phyloP scores from a whole-genome alignment of 208 protist species.

The Leptomonas pyrrhocoris region DNA sequence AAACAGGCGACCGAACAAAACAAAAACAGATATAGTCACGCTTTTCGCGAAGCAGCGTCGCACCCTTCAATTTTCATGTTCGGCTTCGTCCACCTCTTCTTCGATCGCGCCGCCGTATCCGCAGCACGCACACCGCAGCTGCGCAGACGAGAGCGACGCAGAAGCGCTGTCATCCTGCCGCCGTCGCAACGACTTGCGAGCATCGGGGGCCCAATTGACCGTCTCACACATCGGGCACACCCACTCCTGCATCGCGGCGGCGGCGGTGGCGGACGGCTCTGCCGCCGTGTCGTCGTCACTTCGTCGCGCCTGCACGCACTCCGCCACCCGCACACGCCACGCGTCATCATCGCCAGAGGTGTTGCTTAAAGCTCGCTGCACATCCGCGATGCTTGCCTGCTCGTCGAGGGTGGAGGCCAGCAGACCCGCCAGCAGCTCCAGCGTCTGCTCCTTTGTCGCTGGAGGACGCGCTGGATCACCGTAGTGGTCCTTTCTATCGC shows the following conservation, averaged over 20 bases:
- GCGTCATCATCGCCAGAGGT: conserved; percentile 9
- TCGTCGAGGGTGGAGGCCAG: conserved; percentile 65
- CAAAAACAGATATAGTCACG: too few relatives aligned
- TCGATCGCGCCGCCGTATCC: neutral
- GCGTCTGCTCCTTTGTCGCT: conserved; percentile 20
- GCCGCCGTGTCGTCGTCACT: neutral
- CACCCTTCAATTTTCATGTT: neutral
- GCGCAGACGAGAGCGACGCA: neutral
- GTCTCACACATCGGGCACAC: conserved; percentile 55
- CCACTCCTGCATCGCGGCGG: conserved; percentile 28
- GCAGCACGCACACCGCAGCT: conserved; percentile 27
- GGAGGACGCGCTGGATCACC: neutral
- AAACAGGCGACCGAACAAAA: too few relatives aligned
- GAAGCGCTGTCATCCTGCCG: conserved; percentile 8
- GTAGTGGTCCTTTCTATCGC: neutral
- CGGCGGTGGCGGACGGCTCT: neutral
- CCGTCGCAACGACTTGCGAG: conserved; percentile 38
- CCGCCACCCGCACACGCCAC: conserved; percentile 46
- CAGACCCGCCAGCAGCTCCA: conserved; percentile 57
- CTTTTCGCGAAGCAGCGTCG: neutral
- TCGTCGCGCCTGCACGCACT: conserved; percentile 23
- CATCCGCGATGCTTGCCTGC: conserved; percentile 32
- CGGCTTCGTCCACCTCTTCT: neutral
- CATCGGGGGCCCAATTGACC: conserved; percentile 35
- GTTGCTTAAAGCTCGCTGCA: conserved; percentile 40